Base-by-base conservation (phyloP, 106 monocot species). In the Dendrobium chrysotoxum region DNA sequence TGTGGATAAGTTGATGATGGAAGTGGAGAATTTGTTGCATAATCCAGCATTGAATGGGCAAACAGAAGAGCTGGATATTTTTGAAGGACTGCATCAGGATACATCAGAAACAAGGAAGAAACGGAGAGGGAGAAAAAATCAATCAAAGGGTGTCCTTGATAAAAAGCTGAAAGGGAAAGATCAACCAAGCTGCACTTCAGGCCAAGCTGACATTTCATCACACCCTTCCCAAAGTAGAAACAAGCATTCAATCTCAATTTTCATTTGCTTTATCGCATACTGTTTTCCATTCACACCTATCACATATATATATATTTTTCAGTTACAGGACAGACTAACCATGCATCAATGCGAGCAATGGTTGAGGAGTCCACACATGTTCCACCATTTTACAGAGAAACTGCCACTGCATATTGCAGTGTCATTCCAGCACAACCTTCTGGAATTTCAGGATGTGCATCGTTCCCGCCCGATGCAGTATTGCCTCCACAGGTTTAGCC, bases 401-500 rank as follows among this genome's bases (percentile, higher is more conserved):
- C 75, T 50, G 38, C 64, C 7, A 18, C 79, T 26, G 67, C 86
- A 72, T 89, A 86, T 61, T 76, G 65, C 28, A 89, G 81, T 82
- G 30, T 79, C 16, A 76, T 89, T 54, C 40, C 78, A 21, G 31
- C 81, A 18, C 85, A 82, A 66, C 53, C 85, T 54, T 64, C 57
- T 79, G 47, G 74, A 16, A 53, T 82, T 70, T 75, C 74, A 31
- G 85, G 73, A 45, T 83, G 77, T 72, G 30, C 72, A 75, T 75
- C 83, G 41, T 88, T 88, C 72, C 84, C 89, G 76, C 84, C 78
- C 11, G 89, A 86, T 20, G 41, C 75, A 4, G 81, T 77, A 38
- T 84, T 86, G 72, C 75, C 86, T 84, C 30, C 81, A 57, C 89
- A 89, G 89, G 89, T 89, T 81, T 57, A 28, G 40, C 35, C n/a